Evolutionary conservation across 495 filamentous ascomycete species (phyloP), one percentile per base, ranked within the genome.

Genomic region (Penicillium goetzii): DNA sequence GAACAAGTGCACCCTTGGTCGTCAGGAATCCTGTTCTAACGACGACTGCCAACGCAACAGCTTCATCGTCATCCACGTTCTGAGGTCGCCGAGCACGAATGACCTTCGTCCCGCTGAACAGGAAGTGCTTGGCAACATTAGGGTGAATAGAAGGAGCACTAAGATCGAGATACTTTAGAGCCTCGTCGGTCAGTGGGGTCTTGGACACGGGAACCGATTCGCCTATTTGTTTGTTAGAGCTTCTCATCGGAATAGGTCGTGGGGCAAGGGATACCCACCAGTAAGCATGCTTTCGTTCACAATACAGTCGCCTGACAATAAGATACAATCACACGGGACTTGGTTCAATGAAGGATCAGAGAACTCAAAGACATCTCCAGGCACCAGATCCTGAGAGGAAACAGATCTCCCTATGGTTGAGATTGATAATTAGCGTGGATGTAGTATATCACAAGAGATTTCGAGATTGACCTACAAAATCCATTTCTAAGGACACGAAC

Each of bases 241-340:
- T 47, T 38, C 36, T 33, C 10, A 45, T 12, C n/a, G 4, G 4
- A 14, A 40, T 12, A 56, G 54, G 8, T 19, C 9, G 41, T 30
- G 6, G 11, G 14, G 11, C 41, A 23, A 32, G 14, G 6, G 3
- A 0, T 54, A 71, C 79, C 68, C 71, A 89, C 89, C 90, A 41
- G 96, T 99, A 33, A 99, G 86, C 96, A 99, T 99, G 80, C 94
- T 97, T 75, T 99, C 96, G 73, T 99, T 99, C 62, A 99, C 93
- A 64, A 99, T 98, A 74, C 93, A 97, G 74, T 99, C 96, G 26
- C 96, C 96, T 58, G 91, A 90, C 6, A 99, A 79, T 9, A 99
- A 80, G 40, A 99, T 81, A 72, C 93, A 96, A 76, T 99, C 96
- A 69, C 92, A 92, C 12, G 96, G 96, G 68, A 97, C 91, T 68